These are phyloP conservation scores for Entoloma clypeatum DNA, from an alignment of 1,284 basidiomycete species.

Conservation along the genomic window DNA sequence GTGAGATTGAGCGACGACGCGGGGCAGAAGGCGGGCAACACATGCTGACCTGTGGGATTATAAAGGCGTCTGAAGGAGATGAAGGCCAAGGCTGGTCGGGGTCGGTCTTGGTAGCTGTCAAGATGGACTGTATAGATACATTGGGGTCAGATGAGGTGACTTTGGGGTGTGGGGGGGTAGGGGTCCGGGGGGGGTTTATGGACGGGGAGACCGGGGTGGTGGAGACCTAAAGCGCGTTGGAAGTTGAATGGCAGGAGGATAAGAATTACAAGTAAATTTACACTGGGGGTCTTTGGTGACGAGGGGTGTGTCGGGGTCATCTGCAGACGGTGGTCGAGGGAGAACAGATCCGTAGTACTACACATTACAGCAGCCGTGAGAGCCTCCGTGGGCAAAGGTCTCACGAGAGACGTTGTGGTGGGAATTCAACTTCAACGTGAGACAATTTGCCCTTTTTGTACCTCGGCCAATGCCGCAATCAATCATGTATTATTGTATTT, in stretches of 20 bases:
- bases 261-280: slow-evolving; percentile 29
- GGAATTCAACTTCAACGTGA: slow-evolving; percentile 20
- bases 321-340: slow-evolving; percentile 40
- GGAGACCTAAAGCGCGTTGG: slow-evolving; percentile 30
- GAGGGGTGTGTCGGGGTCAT: slow-evolving; percentile 31
- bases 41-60: slow-evolving; percentile 31
- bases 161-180: slow-evolving; percentile 32
- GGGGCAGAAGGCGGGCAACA: slow-evolving; percentile 5
- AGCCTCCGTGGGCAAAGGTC: slow-evolving; percentile 28
- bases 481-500: too few species aligned
- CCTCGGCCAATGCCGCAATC: slow-evolving; percentile 19
- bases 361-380: slow-evolving; percentile 35
- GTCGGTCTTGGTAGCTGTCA: slow-evolving; percentile 47
- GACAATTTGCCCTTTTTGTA: slow-evolving; percentile 21
- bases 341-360: slow-evolving; percentile 39
- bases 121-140: slow-evolving; percentile 62
- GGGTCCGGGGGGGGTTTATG: slow-evolving; percentile 25
- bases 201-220: slow-evolving; percentile 29
- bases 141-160: slow-evolving; percentile 44
- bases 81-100: slow-evolving; percentile 42
- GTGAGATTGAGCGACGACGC: slow-evolving; percentile 10
- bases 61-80: slow-evolving; percentile 17
- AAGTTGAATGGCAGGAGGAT: slow-evolving; percentile 23
- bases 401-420: slow-evolving; percentile 28
- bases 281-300: slow-evolving; percentile 18